These are phyloP conservation scores for Periconia sp. DNA, from an alignment of 2,329 filamentous ascomycete genomes.

Conservation along the genomic window DNA sequence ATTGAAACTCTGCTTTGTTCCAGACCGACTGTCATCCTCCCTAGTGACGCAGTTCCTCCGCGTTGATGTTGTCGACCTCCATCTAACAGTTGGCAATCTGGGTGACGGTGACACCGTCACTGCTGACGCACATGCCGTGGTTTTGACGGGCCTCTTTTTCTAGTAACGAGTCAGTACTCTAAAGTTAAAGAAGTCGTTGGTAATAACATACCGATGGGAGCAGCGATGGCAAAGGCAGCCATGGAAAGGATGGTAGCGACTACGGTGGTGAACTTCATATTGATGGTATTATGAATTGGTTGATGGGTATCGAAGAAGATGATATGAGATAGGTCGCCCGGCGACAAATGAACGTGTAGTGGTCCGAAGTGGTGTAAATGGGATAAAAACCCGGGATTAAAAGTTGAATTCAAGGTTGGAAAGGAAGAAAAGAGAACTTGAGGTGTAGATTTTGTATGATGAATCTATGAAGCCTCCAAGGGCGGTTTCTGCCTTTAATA, in stretches of 20 bases:
- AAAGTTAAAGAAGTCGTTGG: neutral
- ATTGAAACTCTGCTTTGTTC: neutral
- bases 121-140: conserved; percentile 41
- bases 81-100: conserved; percentile 30
- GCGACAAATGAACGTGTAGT: conserved; percentile 33
- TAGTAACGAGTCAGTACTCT: conserved; percentile 14
- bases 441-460: conserved; percentile 5
- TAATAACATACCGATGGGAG: conserved; percentile 21
- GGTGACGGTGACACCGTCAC: conserved; percentile 15
- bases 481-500: conserved; percentile 26
- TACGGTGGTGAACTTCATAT: conserved; percentile 40
- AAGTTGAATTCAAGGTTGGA: neutral
- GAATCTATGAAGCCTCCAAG: conserved; percentile 17
- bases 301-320: conserved; percentile 4
- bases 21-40: neutral
- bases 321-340: conserved; percentile 31
- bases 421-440: conserved; percentile 9
- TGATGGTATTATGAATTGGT: conserved; percentile 14
- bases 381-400: conserved; percentile 10
- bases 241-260: conserved; percentile 38
- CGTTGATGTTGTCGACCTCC: neutral
- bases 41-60: neutral
- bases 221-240: conserved; percentile 36
- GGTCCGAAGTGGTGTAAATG: conserved; percentile 7
- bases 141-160: conserved; percentile 34